Evolutionary conservation across 1,139 yeast species (phyloP), one percentile per base, ranked within the genome.

Genomic region (Kodamaea anthophila): DNA sequence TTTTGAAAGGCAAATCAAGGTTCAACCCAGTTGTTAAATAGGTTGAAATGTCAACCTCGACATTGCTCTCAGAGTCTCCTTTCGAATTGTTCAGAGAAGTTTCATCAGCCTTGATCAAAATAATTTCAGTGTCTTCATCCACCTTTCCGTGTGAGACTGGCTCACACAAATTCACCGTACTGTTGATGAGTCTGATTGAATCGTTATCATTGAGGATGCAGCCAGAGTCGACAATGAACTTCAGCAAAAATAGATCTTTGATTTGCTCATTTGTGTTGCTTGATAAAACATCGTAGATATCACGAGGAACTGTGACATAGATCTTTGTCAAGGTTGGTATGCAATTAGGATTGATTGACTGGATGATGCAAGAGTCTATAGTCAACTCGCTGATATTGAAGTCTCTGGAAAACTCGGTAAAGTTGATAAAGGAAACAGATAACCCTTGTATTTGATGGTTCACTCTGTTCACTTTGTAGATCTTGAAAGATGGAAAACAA

Each of bases 61-160:
- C 25, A 16, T 6, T 6, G 6, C 9, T 16, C 9, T 16, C 18
- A 9, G 8, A 6, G 6, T 13, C 39, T 9, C 8, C 34, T 37
- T 1, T 39, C 38, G 12, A 26, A 18, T 12, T 31, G 32, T 9
- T 9, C 7, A 4, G 20, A 20, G 29, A 33, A 5, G 31, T 33
- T 4, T 37, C 40, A 4, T 34, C 41, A 10, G 33, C 40, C 7
- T 20, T 26, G 11, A 77, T 69, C 29, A 81, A 53, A 2, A 77
- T 67, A n/a, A 81, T 57, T 15, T 59, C 59, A 0, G 86, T 76
- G 6, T 46, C 44, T 2, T 39, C 39, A 22, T 52, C 51, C 3
- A 69, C 51, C n/a, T 51, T 42, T 1, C 94, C 94, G 47, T 82
- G 93, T 24, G 72, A 73, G 1, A 75, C 65, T 1, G 94, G 94